Percentiles rank a stretch among this genome's conserved stretches.
Conservation (phyloP, 2,329 filamentous ascomycete species). For the Mariannaea sp. region DNA sequence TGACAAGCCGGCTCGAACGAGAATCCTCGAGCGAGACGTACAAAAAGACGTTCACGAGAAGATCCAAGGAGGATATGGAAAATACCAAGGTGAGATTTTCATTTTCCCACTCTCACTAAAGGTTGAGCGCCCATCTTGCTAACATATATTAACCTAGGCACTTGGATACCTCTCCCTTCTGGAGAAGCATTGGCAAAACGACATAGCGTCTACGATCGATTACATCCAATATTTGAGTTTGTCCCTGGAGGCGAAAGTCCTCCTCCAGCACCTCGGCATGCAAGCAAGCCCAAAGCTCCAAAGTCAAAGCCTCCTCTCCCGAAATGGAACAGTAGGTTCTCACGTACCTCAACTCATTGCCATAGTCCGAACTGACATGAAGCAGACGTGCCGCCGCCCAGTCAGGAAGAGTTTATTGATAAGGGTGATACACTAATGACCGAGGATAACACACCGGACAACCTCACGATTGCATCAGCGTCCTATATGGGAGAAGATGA, state of each 20-base stretch:
- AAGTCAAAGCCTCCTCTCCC: slow-evolving; percentile 58
- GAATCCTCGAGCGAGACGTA: slow-evolving; percentile 94
- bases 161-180: slow-evolving; percentile 89
- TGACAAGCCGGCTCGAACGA: slow-evolving; percentile 92
- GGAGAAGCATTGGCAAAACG: slow-evolving; percentile 82
- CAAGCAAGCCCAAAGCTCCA: slow-evolving; percentile 80
- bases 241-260: slow-evolving; percentile 83
- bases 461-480: slow-evolving; percentile 79
- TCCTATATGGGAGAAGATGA: slow-evolving; percentile 87
- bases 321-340: slow-evolving; percentile 54
- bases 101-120: slow-evolving; percentile 6
- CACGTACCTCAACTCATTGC: slow-evolving; percentile 9
- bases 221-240: slow-evolving; percentile 89
- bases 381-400: slow-evolving; percentile 30
- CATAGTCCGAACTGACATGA: slow-evolving; percentile 15
- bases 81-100: slow-evolving; percentile 77
- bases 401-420: slow-evolving; percentile 65
- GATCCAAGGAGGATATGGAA: slow-evolving; percentile 96
- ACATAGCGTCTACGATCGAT: slow-evolving; percentile 83
- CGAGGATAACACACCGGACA: slow-evolving; percentile 83
- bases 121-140: too few species aligned
- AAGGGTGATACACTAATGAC: slow-evolving; percentile 64
- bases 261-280: slow-evolving; percentile 91
- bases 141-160: slow-evolving; percentile 64
- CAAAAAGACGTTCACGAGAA: slow-evolving; percentile 97